These are phyloP conservation scores for Kewa caespitosa DNA, from an alignment of 179 eudicot genomes.

Conservation along the genomic window DNA sequence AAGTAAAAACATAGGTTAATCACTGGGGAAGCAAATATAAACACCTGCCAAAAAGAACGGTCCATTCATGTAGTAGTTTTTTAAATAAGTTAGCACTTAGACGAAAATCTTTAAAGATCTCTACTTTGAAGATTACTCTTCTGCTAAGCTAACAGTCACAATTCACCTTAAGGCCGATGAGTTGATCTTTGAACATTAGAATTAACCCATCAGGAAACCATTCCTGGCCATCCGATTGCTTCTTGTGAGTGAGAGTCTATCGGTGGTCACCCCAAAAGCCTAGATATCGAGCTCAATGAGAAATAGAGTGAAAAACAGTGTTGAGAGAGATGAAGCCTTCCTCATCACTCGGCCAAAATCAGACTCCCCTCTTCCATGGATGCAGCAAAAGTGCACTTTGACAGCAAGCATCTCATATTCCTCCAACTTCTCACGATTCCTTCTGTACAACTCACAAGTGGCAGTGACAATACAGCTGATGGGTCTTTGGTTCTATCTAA, in stretches of 20 bases:
- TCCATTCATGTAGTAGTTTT: neutral
- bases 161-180: too few relatives aligned
- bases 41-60: neutral
- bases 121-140: too few relatives aligned
- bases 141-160: too few relatives aligned
- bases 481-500: too few relatives aligned
- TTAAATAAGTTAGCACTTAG: neutral
- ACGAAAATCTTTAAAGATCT: neutral
- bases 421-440: too few relatives aligned
- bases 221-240: neutral
- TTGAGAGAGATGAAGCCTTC: neutral
- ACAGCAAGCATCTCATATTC: too few relatives aligned
- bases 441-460: too few relatives aligned
- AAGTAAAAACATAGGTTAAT: too few relatives aligned
- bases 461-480: too few relatives aligned
- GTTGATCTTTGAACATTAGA: too few relatives aligned
- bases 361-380: neutral
- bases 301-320: neutral
- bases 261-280: neutral
- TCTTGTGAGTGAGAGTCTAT: neutral
- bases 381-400: too few relatives aligned
- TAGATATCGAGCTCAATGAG: neutral
- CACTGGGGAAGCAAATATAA: too few relatives aligned
- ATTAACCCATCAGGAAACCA: neutral
- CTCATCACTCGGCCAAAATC: neutral